phyloP scores from a whole-genome alignment of 306 rosid species.

The Comarum palustre region DNA sequence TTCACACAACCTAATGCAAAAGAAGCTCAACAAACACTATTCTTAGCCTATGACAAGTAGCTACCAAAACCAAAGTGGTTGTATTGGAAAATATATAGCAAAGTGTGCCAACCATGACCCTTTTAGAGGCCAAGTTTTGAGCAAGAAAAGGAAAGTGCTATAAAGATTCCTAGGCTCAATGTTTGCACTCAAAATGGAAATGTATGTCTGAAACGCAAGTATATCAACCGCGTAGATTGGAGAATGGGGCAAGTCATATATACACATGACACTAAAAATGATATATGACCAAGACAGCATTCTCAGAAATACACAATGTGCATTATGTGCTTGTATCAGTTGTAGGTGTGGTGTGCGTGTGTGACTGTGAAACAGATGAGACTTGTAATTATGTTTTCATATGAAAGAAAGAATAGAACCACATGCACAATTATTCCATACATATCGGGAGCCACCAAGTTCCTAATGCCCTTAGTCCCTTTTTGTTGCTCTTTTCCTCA shows the following conservation, averaged over 20 bases:
- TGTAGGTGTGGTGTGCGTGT: conserved; percentile 8
- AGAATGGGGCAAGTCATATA: conserved; percentile 15
- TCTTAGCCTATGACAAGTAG: neutral
- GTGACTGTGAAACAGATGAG: conserved; percentile 11
- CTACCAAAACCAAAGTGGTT: neutral
- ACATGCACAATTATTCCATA: conserved; percentile 11
- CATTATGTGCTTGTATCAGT: neutral
- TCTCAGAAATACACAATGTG: neutral
- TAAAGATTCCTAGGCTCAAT: conserved; percentile 22
- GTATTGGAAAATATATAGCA: conserved; percentile 13
- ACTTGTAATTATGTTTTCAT: conserved; percentile 4
- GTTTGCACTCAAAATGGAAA: conserved; percentile 6
- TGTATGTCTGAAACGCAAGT: neutral
- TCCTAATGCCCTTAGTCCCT: neutral
- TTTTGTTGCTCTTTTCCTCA: neutral
- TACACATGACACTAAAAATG: conserved; percentile 11
- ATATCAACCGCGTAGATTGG: conserved; percentile 12
- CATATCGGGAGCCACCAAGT: conserved; percentile 22
- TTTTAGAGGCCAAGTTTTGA: conserved; percentile 5
- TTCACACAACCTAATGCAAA: neutral
- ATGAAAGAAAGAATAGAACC: neutral
- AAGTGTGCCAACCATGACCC: conserved; percentile 5
- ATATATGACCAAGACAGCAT: conserved; percentile 22
- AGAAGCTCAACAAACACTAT: neutral
- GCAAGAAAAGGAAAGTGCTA: conserved; percentile 15